Conservation (phyloP, 805 yeast species). For the Teunomyces panamensis region DNA sequence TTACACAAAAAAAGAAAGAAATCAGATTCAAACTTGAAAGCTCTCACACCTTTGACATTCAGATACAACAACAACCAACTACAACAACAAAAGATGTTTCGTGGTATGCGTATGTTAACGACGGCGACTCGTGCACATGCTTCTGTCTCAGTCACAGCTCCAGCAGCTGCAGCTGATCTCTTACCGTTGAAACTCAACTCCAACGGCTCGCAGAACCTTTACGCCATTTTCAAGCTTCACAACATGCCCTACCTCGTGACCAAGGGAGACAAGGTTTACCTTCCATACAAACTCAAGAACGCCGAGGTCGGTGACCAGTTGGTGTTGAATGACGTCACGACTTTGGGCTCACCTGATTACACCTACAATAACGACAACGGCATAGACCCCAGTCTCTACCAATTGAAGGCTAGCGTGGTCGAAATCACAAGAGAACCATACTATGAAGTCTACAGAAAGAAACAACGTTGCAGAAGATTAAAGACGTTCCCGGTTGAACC, state of each 20-base stretch:
- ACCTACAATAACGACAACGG: slow-evolving; percentile 50
- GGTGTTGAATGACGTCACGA: slow-evolving; percentile 67
- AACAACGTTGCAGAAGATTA: slow-evolving; percentile 75
- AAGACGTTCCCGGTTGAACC: slow-evolving; percentile 73
- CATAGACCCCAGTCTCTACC: slow-evolving; percentile 49
- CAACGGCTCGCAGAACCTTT: slow-evolving; percentile 51
- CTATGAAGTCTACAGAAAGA: slow-evolving; percentile 53
- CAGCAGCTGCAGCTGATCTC: slow-evolving; percentile 4
- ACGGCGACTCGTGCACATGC: neutral
- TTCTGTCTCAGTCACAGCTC: neutral
- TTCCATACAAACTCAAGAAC: slow-evolving; percentile 75
- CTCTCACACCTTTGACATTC: no score
- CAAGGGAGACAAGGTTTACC: slow-evolving; percentile 77
- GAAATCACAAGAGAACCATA: slow-evolving; percentile 83
- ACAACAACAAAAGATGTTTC: neutral
- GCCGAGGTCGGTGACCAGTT: slow-evolving; percentile 84
- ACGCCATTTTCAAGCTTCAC: slow-evolving; percentile 80
- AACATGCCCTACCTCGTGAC: slow-evolving; percentile 86
- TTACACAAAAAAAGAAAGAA: neutral
- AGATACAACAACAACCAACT: neutral
- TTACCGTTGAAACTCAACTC: slow-evolving; percentile 62
- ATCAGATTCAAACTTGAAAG: neutral
- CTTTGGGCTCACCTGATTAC: slow-evolving; percentile 82
- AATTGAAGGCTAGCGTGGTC: slow-evolving; percentile 73
- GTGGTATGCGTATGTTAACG: neutral